Base-by-base conservation (phyloP, 2,329 filamentous ascomycete genomes). In the Aspergillus nomiae region DNA sequence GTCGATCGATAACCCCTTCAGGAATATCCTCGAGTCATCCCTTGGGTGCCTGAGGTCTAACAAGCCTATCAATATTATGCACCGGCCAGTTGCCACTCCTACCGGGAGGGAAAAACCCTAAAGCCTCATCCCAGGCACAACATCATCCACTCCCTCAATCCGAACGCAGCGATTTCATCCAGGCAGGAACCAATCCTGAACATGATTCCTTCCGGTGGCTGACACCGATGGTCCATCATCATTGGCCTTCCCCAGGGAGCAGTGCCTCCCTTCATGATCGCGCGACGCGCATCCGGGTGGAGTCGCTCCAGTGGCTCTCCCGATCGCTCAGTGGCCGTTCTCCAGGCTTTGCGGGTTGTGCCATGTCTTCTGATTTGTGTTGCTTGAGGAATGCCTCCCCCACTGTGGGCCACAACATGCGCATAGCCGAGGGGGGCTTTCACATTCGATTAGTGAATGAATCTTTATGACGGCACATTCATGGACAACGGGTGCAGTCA, bases 241-340 rank as follows among this genome's bases (percentile, higher is more conserved):
- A 50, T 30, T 50, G 46, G 46, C 9, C 14, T 48, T 24, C 24
- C 21, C 46, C 45, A 26, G 14, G 7, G 10, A 51, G 26, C 26
- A 51, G 46, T 50, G 46, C 46, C 45, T 48, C 45, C 46, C 46
- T 51, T 51, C 46, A 51, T 51, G 48, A 51, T 51, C 48, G 48
- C 48, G 48, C 48, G 48, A 32, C 48, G 28, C 48, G 48, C 28
- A 51, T 34, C 48, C 19, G 19, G 19, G 48, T 51, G 48, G 48
- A 51, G 48, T n/a, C 46, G 24, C 26, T 16, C 46, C 26, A 51
- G 21, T 14, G 28, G 10, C 28, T 51, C 28, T 51, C 21, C 46
- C 46, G 26, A 30, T 50, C 46, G 12, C 46, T 50, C 46, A 50
- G 26, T 50, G 46, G 46, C 26, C 26, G 46, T 50, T 50, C 12